Evolutionary conservation across 306 rosid genomes (phyloP), one percentile per base, ranked within the genome.

Genomic region (Hippophae tibetana): DNA sequence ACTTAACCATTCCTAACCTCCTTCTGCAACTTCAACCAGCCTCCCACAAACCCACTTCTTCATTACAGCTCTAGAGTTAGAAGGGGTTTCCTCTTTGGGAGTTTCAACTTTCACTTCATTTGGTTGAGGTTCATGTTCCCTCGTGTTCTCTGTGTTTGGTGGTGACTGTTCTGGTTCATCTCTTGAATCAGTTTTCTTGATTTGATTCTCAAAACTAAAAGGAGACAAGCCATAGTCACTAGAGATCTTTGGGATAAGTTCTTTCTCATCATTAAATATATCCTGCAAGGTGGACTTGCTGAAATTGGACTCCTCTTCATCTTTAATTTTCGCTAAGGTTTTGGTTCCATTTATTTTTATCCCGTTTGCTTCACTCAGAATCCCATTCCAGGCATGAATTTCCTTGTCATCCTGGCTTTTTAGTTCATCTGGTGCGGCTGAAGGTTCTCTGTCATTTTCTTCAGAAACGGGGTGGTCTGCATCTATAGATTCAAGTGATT

Each of bases 21-120:
- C 84, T 66, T 79, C 81, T 11, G 60, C 79, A 57, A 86, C 85
- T 69, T 83, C 95, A 65, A 93, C 71, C 2, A 88, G 94, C 77
- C 86, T 86, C 72, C 99, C 97, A 7, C 97, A 76, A 67, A 86
- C 78, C 99, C 99, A 93, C 71, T 65, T 88, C 67, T 79, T 93
- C 3, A 80, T 72, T 58, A 69, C 70, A 10, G 78, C 8, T 60
- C 31, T 69, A 13, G 78, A 50, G 46, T 72, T 68, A 18, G 74
- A 60, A 55, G 49, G 67, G 3, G 71, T 45, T 55, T 72, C 80
- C 57, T 79, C 79, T 58, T 63, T 63, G 57, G 54, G 58, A 59
- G 68, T 69, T 65, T 73, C 71, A 49, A 38, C 69, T 49, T 57
- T 75, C 66, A 76, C 69, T 65, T 73, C 78, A 14, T 70, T 68